Percentiles rank a stretch among this genome's conserved stretches.
phyloP scores from a whole-genome alignment of 1,284 basidiomycete genomes.

The Cryptococcus neoformans region DNA sequence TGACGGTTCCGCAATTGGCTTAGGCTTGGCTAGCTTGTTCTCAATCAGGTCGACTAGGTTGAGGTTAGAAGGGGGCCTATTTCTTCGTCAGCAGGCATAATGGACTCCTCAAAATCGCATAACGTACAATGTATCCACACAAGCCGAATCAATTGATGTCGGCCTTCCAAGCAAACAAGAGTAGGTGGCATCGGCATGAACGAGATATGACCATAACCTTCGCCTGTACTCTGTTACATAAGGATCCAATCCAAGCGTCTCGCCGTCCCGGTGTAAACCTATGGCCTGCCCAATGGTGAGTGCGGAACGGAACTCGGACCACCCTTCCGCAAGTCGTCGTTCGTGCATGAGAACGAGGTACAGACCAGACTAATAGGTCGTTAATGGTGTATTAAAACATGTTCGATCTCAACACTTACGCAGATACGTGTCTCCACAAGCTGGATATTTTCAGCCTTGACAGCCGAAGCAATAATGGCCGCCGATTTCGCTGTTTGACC shows the following conservation, averaged over 20 bases:
- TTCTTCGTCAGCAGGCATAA: background rate
- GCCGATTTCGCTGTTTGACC: slow-evolving; percentile 65
- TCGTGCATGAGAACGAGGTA: slow-evolving; percentile 70
- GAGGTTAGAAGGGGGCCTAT: slow-evolving; percentile 65
- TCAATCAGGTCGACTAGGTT: slow-evolving; percentile 59
- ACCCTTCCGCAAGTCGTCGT: slow-evolving; percentile 63
- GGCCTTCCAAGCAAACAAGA: slow-evolving; percentile 88
- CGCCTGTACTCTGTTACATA: slow-evolving; percentile 80
- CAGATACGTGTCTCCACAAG: slow-evolving; percentile 78
- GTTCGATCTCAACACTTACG: slow-evolving; percentile 30
- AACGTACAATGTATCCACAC: slow-evolving; percentile 52
- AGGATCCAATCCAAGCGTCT: slow-evolving; percentile 60
- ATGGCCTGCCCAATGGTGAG: slow-evolving; percentile 87
- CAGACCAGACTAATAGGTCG: slow-evolving; percentile 65
- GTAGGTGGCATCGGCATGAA: slow-evolving; percentile 73
- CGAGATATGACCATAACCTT: slow-evolving; percentile 88
- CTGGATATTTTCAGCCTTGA: slow-evolving; percentile 84
- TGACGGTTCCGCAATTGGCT: slow-evolving; percentile 59
- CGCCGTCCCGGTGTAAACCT: slow-evolving; percentile 84
- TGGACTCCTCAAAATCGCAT: background rate
- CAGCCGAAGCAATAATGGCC: slow-evolving; percentile 76
- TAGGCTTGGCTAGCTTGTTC: slow-evolving; percentile 30
- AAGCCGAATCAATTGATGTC: slow-evolving; percentile 53
- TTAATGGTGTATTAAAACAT: background rate
- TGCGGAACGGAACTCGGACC: slow-evolving; percentile 87